Evolutionary conservation across 2,329 filamentous ascomycete species (phyloP).

Genomic region (Beauveria australis): DNA sequence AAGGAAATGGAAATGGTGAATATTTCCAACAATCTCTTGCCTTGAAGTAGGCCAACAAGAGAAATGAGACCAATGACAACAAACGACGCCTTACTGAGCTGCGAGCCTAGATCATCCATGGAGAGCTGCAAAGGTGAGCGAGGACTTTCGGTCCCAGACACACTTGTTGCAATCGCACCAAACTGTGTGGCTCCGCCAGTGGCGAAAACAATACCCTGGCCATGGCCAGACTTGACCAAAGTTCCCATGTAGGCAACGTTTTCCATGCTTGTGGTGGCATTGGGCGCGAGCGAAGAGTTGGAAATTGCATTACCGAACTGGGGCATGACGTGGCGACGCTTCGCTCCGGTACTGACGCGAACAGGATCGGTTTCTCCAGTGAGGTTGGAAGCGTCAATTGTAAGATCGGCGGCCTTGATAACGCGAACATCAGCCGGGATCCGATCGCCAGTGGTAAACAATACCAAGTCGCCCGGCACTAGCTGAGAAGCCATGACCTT

Average conservation of each 20-base stretch:
- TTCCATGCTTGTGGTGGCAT: slow-evolving; percentile 46
- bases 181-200: slow-evolving; percentile 93
- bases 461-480: slow-evolving; percentile 84
- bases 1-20: slow-evolving; percentile 97
- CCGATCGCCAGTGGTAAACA: slow-evolving; percentile 92
- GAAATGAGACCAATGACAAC: slow-evolving; percentile 90
- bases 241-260: slow-evolving; percentile 99
- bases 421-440: slow-evolving; percentile 95
- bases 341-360: slow-evolving; percentile 61
- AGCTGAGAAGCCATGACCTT: slow-evolving; percentile 83
- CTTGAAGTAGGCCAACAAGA: slow-evolving; percentile 80
- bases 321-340: slow-evolving; percentile 20
- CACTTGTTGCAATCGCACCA: slow-evolving; percentile 87
- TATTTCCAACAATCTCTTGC: slow-evolving; percentile 83
- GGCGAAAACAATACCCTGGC: slow-evolving; percentile 93
- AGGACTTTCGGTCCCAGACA: slow-evolving; percentile 91
- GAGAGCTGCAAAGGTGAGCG: slow-evolving; percentile 88
- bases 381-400: slow-evolving; percentile 93
- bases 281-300: background rate
- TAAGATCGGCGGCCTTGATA: slow-evolving; percentile 78
- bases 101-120: slow-evolving; percentile 95
- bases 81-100: slow-evolving; percentile 95
- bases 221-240: slow-evolving; percentile 86
- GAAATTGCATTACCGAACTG: background rate
- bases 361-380: slow-evolving; percentile 96